Evolutionary conservation across 768 basidiomycete species (phyloP), one percentile per base, ranked within the genome.

Genomic region (Phaeotremella fagi): DNA sequence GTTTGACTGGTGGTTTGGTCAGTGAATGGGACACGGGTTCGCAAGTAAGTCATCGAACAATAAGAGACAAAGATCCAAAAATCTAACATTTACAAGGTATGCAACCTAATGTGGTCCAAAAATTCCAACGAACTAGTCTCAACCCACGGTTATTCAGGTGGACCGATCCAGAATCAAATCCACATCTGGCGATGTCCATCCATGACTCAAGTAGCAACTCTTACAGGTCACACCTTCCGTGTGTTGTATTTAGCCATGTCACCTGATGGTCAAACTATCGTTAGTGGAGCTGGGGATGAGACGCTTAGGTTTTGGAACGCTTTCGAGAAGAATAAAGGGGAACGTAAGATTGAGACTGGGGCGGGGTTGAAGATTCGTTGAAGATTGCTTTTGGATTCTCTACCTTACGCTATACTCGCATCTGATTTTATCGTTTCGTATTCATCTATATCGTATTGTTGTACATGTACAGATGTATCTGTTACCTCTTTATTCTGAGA

Each of bases 291-390:
- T 0, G 94, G 94, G 0, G 94, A 99, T 73, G 94, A 98, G 77
- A 99, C 94, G 3, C 76, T 99, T 48, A 76, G 91, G 58, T 98
- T 98, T 75, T 98, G 94, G 94, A 94, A 90, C 72, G 91, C 90
- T 0, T 97, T 99, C 68, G 87, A 88, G 23, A 68, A 68, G 48
- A 33, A 48, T 15, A 59, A 51, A 31, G 52, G 53, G 25, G 48
- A 61, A 45, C 64, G 60, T 18, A 18, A 36, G 47, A 23, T 51
- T 33, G 25, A 20, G 23, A 16, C 31, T 45, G 54, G 52, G 28
- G 58, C 48, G 14, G 59, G 57, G 12, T 36, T 52, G 16, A 25
- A 31, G 23, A 59, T 45, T 22, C 56, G 61, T 12, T 38, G 63
- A 45, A 67, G 59, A n/a, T n/a, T 44, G 62, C 65, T 16, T 64